Evolutionary conservation across 441 rosid species (phyloP).

Genomic region (Adansonia rubrostipa): DNA sequence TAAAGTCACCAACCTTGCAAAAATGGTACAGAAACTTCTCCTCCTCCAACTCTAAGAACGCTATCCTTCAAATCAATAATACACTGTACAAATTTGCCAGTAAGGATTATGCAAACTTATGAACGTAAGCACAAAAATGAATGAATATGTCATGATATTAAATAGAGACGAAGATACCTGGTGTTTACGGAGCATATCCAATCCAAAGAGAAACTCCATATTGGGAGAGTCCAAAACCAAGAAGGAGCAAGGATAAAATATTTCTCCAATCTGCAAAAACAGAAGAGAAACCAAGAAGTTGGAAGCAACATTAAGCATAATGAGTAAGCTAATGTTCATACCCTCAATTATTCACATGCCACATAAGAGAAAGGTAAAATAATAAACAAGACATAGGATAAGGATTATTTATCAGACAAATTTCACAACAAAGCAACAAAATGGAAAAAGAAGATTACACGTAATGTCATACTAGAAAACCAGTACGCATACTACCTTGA

Average conservation of each 20-base stretch:
- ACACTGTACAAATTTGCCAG: slow-evolving; percentile 47
- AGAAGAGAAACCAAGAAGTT: slow-evolving; percentile 18
- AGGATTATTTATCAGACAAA: neutral
- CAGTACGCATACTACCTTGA: slow-evolving; percentile 56
- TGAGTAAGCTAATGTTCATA: neutral
- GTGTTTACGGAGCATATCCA: slow-evolving; percentile 99
- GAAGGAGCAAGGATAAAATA: slow-evolving; percentile 91
- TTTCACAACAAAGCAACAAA: neutral
- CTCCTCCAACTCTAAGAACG: slow-evolving; percentile 90
- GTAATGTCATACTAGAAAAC: neutral
- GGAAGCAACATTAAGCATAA: slow-evolving; percentile 12
- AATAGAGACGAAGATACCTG: slow-evolving; percentile 58
- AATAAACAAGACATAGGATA: neutral
- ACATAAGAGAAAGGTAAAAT: neutral
- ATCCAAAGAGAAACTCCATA: slow-evolving; percentile 97
- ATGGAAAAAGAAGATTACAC: neutral
- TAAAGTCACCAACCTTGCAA: slow-evolving; percentile 63
- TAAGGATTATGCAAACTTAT: slow-evolving; percentile 26
- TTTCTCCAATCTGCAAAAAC: slow-evolving; percentile 69
- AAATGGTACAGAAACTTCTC: slow-evolving; percentile 97
- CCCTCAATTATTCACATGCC: neutral
- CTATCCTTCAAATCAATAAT: slow-evolving; percentile 89
- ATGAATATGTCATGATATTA: slow-evolving; percentile 1
- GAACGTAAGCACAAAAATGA: slow-evolving; percentile 9
- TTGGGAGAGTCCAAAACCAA: slow-evolving; percentile 91